Percentiles rank a stretch among this genome's conserved stretches.
These are phyloP conservation scores for Aquilaria sinensis DNA, from an alignment of 345 rosid species.

Conservation along the genomic window DNA sequence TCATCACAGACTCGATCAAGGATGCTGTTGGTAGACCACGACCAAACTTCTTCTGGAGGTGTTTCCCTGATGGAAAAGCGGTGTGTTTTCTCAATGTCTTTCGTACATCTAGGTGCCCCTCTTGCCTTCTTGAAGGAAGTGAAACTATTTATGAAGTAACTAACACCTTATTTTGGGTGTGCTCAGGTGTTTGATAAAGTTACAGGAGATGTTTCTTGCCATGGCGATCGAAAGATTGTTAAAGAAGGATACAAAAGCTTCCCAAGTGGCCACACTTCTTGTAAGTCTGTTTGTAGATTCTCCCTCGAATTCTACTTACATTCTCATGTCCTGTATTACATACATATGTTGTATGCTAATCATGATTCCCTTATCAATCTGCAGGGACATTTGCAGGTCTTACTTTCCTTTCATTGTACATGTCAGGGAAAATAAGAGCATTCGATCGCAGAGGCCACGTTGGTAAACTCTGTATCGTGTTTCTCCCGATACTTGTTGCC, in stretches of 20 bases:
- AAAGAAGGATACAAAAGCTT: constrained; percentile 77
- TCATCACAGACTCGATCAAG: constrained; percentile 58
- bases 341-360: background rate
- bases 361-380: background rate
- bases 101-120: background rate
- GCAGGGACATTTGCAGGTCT: constrained; percentile 76
- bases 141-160: background rate
- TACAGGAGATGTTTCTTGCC: constrained; percentile 40
- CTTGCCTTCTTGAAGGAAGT: background rate
- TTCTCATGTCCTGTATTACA: background rate
- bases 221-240: constrained; percentile 32
- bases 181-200: constrained; percentile 34
- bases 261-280: constrained; percentile 66
- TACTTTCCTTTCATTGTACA: constrained; percentile 50
- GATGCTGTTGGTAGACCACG: constrained; percentile 59
- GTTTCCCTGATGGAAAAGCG: constrained; percentile 52
- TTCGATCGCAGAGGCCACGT: constrained; percentile 49
- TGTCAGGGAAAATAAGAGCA: constrained; percentile 58
- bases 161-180: background rate
- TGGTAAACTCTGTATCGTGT: constrained; percentile 44
- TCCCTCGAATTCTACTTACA: background rate
- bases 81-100: constrained; percentile 17
- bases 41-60: constrained; percentile 61
- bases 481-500: constrained; percentile 47
- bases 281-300: constrained; percentile 19